Percentiles rank a stretch among this genome's conserved stretches.
These are phyloP conservation scores for Camellia granthamiana DNA, from an alignment of 148 eudicot species.

Conservation along the genomic window DNA sequence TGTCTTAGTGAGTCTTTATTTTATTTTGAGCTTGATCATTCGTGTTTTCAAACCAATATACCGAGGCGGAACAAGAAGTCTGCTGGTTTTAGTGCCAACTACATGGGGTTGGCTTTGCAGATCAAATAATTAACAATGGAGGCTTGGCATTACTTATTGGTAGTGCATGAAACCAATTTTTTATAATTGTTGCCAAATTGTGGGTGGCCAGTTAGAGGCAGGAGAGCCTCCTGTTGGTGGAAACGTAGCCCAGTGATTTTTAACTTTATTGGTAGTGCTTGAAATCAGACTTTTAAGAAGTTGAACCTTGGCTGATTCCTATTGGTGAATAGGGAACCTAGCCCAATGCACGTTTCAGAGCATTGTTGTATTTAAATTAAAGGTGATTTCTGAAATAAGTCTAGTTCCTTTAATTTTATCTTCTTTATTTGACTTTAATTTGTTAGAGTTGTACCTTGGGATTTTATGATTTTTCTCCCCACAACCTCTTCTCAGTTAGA, in stretches of 20 bases:
- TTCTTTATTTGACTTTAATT: background rate
- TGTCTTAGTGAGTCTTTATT: too few species aligned
- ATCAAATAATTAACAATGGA: background rate
- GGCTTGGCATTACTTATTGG: background rate
- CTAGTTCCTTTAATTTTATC: background rate
- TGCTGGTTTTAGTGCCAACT: background rate
- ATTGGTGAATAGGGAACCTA: background rate
- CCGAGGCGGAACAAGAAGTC: background rate
- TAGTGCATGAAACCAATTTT: background rate
- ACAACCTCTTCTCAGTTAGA: too few species aligned
- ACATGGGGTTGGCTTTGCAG: background rate
- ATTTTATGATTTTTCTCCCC: too few species aligned
- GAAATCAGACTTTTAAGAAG: too few species aligned
- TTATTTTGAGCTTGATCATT: background rate
- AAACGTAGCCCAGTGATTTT: too few species aligned
- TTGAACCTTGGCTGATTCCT: background rate
- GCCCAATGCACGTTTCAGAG: background rate
- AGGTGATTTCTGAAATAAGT: background rate
- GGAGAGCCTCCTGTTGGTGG: background rate
- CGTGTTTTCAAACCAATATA: background rate
- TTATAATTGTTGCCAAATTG: background rate
- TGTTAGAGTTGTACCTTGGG: too few species aligned
- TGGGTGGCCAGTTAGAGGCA: background rate
- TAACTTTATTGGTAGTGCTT: too few species aligned
- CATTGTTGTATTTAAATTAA: too few species aligned